Evolutionary conservation across 192 early-diverging fungal genomes (phyloP).

Genomic region (Podila epigama): DNA sequence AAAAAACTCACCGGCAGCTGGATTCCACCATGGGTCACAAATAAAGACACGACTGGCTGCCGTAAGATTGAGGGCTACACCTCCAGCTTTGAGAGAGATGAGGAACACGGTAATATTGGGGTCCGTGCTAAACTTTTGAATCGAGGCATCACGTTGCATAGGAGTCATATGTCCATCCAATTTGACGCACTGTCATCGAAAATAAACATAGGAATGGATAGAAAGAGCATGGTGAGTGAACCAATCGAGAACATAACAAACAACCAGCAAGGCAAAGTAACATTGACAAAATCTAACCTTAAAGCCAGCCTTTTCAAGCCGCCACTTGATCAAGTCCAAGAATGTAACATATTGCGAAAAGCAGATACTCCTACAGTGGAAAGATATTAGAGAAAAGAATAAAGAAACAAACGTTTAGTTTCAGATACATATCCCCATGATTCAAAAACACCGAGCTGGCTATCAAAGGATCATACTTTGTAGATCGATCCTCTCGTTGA

Average conservation of each 20-base stretch:
- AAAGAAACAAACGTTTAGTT: background rate
- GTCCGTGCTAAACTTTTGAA: slow-evolving; percentile 75
- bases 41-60: slow-evolving; percentile 88
- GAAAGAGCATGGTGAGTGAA: too few relatives aligned
- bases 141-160: slow-evolving; percentile 72
- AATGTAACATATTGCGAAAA: slow-evolving; percentile 86
- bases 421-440: background rate
- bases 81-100: slow-evolving; percentile 90
- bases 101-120: slow-evolving; percentile 88
- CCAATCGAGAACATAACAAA: too few relatives aligned
- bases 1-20: slow-evolving; percentile 43
- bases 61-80: slow-evolving; percentile 91
- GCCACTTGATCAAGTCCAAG: slow-evolving; percentile 90
- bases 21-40: slow-evolving; percentile 71
- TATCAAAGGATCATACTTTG: slow-evolving; percentile 62
- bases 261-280: background rate
- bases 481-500: slow-evolving; percentile 72
- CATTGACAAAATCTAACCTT: slow-evolving; percentile 46
- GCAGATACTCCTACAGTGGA: slow-evolving; percentile 29
- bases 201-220: too few relatives aligned
- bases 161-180: slow-evolving; percentile 93
- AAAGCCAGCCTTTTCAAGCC: slow-evolving; percentile 87
- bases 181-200: slow-evolving; percentile 60
- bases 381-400: background rate
- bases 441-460: background rate